phyloP scores from a whole-genome alignment of 495 filamentous ascomycete species.

The Xylaria venustula region DNA sequence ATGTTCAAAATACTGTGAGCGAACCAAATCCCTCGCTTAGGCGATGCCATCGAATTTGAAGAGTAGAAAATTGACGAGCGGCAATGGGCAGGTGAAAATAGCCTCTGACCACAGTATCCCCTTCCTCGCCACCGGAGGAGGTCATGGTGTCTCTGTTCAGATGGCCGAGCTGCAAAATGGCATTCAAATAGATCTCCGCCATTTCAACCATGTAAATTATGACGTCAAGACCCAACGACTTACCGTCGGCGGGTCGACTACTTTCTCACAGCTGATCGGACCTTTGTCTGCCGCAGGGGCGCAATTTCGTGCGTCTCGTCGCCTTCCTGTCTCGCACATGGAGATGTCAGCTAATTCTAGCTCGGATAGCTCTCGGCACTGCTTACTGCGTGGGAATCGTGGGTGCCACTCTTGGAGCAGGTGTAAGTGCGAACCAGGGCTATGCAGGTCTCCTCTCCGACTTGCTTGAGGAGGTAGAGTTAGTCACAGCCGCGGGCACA shows the following conservation, averaged over 20 bases:
- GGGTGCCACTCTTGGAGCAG: constrained; percentile 40
- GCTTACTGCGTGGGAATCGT: constrained; percentile 29
- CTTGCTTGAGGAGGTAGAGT: constrained; percentile 33
- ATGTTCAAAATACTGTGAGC: constrained; percentile 29
- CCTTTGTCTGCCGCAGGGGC: constrained; percentile 1
- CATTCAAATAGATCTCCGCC: constrained; percentile 22
- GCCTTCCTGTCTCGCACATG: background rate
- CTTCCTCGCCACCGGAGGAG: constrained; percentile 29
- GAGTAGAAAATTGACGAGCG: background rate
- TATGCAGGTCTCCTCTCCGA: constrained; percentile 35
- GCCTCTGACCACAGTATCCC: constrained; percentile 17
- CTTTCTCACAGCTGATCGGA: constrained; percentile 6
- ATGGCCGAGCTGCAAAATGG: constrained; percentile 1
- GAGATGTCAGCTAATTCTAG: background rate
- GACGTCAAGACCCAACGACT: background rate
- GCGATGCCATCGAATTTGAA: background rate
- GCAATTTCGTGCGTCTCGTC: constrained; percentile 8
- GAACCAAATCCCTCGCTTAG: background rate
- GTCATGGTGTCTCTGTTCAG: constrained; percentile 14
- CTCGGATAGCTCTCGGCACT: constrained; percentile 4
- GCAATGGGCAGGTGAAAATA: constrained; percentile 5
- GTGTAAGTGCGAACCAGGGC: constrained; percentile 31
- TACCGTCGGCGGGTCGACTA: constrained; percentile 1
- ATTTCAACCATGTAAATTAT: constrained; percentile 4
- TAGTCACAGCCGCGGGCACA: constrained; percentile 45